Percentiles rank a stretch among this genome's conserved stretches.
phyloP scores from a whole-genome alignment of 2,329 filamentous ascomycete species.

The Chrysosporium queenslandicum region DNA sequence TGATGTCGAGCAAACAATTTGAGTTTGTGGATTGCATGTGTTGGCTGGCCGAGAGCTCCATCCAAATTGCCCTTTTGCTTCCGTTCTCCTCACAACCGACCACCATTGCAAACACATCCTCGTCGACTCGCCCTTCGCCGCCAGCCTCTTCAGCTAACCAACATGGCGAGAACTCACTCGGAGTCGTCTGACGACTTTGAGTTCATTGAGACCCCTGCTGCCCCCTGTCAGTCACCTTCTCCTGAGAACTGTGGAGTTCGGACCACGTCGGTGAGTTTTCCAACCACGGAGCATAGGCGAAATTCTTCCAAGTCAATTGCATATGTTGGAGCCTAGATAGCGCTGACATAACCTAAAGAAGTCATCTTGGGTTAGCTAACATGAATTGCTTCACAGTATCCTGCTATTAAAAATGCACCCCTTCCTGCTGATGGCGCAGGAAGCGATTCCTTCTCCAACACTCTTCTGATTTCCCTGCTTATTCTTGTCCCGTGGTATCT shows the following conservation, averaged over 20 bases:
- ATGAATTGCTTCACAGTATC: slow-evolving; percentile 48
- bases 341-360: background rate
- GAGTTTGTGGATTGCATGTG: slow-evolving; percentile 11
- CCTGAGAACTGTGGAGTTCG: slow-evolving; percentile 50
- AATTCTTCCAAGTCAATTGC: background rate
- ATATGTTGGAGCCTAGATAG: background rate
- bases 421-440: slow-evolving; percentile 82
- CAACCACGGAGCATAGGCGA: background rate
- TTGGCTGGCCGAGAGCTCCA: slow-evolving; percentile 6
- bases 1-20: background rate
- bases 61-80: background rate
- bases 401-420: slow-evolving; percentile 85
- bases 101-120: background rate
- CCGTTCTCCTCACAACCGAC: background rate
- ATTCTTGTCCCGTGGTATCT: slow-evolving; percentile 66
- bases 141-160: background rate
- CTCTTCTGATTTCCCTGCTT: slow-evolving; percentile 60
- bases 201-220: slow-evolving; percentile 51
- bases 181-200: slow-evolving; percentile 42
- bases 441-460: slow-evolving; percentile 78
- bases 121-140: background rate
- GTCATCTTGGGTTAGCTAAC: slow-evolving; percentile 22
- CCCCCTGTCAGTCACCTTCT: slow-evolving; percentile 43
- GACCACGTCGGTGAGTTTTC: slow-evolving; percentile 49
- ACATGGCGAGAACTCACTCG: slow-evolving; percentile 34